Evolutionary conservation across 208 protist genomes (phyloP).

Genomic region (Sergeia podlipaevii): DNA sequence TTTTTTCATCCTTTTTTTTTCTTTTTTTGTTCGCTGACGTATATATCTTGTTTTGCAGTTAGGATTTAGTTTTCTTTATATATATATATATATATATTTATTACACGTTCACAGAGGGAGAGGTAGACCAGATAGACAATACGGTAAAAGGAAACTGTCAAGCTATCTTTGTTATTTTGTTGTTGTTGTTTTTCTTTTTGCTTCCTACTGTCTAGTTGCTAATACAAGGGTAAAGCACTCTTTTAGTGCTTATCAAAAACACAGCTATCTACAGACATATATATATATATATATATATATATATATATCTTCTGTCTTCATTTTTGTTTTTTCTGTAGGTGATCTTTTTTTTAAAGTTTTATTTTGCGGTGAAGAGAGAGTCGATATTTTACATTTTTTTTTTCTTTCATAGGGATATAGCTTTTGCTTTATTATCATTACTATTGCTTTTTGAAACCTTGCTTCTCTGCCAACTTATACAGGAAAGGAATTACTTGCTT

Average conservation of each 20-base stretch:
- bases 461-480: background rate
- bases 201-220: too few species aligned
- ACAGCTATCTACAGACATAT: too few species aligned
- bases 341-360: slow-evolving; percentile 5
- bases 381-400: background rate
- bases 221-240: too few species aligned
- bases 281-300: slow-evolving; percentile 6
- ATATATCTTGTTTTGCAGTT: background rate
- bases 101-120: too few species aligned
- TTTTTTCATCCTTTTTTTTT: slow-evolving; percentile 9
- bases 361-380: background rate
- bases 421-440: slow-evolving; percentile 4
- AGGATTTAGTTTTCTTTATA: slow-evolving; percentile 3
- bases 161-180: too few species aligned
- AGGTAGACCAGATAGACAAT: too few species aligned
- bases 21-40: slow-evolving; percentile 3
- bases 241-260: too few species aligned
- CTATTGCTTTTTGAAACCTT: slow-evolving; percentile 9
- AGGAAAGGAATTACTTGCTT: background rate
- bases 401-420: background rate
- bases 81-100: slow-evolving; percentile 4
- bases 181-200: too few species aligned
- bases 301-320: slow-evolving; percentile 1
- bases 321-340: background rate
- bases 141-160: too few species aligned